Conservation (phyloP, 2,329 filamentous ascomycete genomes). For the Pseudocercospora vitis region DNA sequence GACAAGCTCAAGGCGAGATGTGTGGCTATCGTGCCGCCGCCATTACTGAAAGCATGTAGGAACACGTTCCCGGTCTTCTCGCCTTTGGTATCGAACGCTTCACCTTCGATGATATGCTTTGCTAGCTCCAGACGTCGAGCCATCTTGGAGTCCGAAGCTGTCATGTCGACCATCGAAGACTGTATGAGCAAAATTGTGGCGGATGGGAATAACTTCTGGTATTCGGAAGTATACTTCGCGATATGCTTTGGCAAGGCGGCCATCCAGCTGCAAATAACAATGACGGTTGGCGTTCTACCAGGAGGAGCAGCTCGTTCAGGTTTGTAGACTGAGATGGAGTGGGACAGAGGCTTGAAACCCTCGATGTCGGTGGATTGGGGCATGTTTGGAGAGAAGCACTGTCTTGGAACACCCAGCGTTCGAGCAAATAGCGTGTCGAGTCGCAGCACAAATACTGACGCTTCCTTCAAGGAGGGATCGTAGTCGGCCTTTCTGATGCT, state of each 20-base stretch:
- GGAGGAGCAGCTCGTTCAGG: not conserved
- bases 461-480: no score
- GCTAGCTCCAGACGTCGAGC: not conserved
- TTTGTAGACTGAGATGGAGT: conserved; percentile 14
- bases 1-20: conserved; percentile 22
- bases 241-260: conserved; percentile 36
- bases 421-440: no score
- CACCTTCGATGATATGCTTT: not conserved
- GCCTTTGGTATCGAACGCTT: not conserved
- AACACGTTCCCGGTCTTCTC: conserved; percentile 20
- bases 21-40: conserved; percentile 32
- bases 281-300: not conserved
- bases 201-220: conserved; percentile 30
- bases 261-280: conserved; percentile 30
- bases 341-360: conserved; percentile 11
- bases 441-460: no score
- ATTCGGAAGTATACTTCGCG: conserved; percentile 36
- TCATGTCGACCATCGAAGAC: conserved; percentile 26
- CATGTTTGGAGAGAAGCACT: no score
- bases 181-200: conserved; percentile 35
- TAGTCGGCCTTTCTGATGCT: no score
- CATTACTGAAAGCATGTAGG: conserved; percentile 40
- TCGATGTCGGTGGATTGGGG: conserved; percentile 1
- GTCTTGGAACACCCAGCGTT: no score
- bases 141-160: conserved; percentile 15